These are phyloP conservation scores for Candida verbasci DNA, from an alignment of 805 yeast species.

Conservation along the genomic window DNA sequence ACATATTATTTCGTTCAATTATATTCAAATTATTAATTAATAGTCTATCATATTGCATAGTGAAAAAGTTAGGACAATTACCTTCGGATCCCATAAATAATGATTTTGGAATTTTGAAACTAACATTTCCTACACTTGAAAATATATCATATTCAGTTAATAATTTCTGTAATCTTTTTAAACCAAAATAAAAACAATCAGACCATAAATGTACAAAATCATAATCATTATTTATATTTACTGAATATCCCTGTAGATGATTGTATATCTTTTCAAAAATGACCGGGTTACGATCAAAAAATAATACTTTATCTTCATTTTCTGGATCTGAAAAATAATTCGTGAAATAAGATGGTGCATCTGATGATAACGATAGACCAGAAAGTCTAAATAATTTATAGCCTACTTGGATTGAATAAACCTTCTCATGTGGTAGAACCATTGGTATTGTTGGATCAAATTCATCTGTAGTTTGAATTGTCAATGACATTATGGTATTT, in stretches of 20 bases:
- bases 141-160: slow-evolving; percentile 53
- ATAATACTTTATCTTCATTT: slow-evolving; percentile 42
- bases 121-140: slow-evolving; percentile 53
- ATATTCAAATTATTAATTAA: slow-evolving; percentile 40
- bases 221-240: slow-evolving; percentile 54
- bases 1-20: slow-evolving; percentile 39
- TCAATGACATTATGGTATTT: not conserved
- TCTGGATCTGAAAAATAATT: slow-evolving; percentile 48
- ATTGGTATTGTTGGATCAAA: slow-evolving; percentile 43
- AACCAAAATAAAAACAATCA: slow-evolving; percentile 70
- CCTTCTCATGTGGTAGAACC: slow-evolving; percentile 62
- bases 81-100: slow-evolving; percentile 48
- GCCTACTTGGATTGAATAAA: slow-evolving; percentile 72
- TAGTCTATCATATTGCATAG: slow-evolving; percentile 53
- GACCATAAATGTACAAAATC: slow-evolving; percentile 58
- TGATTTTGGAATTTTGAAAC: slow-evolving; percentile 56
- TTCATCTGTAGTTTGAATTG: slow-evolving; percentile 14
- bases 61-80: slow-evolving; percentile 83
- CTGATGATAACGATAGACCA: slow-evolving; percentile 83
- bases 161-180: slow-evolving; percentile 49
- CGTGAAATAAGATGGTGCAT: slow-evolving; percentile 87
- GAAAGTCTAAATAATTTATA: slow-evolving; percentile 56
- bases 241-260: slow-evolving; percentile 79
- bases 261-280: slow-evolving; percentile 62
- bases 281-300: slow-evolving; percentile 70